phyloP scores from a whole-genome alignment of 805 yeast species.

The Saccharomycopsis fodiens region DNA sequence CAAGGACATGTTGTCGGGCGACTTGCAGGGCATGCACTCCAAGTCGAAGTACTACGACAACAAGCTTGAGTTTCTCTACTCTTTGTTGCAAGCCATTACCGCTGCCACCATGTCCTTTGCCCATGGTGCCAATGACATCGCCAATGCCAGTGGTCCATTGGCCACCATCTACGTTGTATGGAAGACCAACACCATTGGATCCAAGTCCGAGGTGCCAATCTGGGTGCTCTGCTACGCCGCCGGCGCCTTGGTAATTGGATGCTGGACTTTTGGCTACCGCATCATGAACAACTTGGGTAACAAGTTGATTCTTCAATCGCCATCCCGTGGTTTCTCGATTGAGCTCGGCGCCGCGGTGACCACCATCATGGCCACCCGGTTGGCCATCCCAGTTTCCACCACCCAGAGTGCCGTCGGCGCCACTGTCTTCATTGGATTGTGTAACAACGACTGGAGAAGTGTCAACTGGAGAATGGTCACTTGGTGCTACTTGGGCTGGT shows the following conservation, averaged over 20 bases:
- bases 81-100: slow-evolving; percentile 62
- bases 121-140: slow-evolving; percentile 74
- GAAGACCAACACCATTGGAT: slow-evolving; percentile 38
- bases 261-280: slow-evolving; percentile 65
- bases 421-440: slow-evolving; percentile 66
- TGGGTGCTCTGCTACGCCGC: slow-evolving; percentile 70
- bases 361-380: slow-evolving; percentile 66
- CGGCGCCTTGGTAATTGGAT: slow-evolving; percentile 56
- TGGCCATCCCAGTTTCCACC: slow-evolving; percentile 66
- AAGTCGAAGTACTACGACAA: slow-evolving; percentile 61
- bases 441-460: slow-evolving; percentile 54
- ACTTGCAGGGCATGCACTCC: slow-evolving; percentile 43
- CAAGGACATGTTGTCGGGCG: slow-evolving; percentile 37
- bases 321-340: slow-evolving; percentile 69
- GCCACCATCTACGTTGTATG: slow-evolving; percentile 58
- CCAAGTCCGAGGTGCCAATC: slow-evolving; percentile 53
- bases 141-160: slow-evolving; percentile 73
- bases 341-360: slow-evolving; percentile 77
- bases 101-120: slow-evolving; percentile 79
- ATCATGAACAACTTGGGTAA: slow-evolving; percentile 68
- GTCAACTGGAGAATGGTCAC: slow-evolving; percentile 73
- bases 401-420: slow-evolving; percentile 78
- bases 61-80: slow-evolving; percentile 60
- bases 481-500: slow-evolving; percentile 69
- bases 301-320: slow-evolving; percentile 67